These are phyloP conservation scores for Tirmania nivea DNA, from an alignment of 495 filamentous ascomycete species.

Conservation along the genomic window DNA sequence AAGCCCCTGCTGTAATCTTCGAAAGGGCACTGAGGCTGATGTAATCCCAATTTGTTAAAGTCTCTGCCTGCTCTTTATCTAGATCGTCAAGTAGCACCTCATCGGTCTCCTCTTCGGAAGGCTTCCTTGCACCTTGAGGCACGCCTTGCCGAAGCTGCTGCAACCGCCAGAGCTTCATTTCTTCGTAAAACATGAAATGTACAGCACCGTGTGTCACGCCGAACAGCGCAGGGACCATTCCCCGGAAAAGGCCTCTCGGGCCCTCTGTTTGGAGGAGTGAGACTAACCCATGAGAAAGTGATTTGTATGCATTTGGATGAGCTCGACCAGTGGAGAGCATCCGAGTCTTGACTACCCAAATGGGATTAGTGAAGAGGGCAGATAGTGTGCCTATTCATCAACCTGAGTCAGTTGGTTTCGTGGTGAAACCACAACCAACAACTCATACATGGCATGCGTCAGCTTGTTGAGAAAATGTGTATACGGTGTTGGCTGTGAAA, in stretches of 20 bases:
- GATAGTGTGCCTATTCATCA: constrained; percentile 27
- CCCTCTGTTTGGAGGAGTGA: constrained; percentile 50
- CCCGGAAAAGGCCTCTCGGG: constrained; percentile 56
- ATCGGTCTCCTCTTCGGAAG: constrained; percentile 1
- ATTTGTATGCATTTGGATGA: constrained; percentile 60
- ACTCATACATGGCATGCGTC: no score
- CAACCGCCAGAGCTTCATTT: constrained; percentile 40
- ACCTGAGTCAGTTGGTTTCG: not conserved
- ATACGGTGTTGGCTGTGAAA: no score
- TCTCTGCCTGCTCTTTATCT: constrained; percentile 8
- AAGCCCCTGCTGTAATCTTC: constrained; percentile 66
- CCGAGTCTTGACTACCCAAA: constrained; percentile 97
- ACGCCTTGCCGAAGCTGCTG: constrained; percentile 2
- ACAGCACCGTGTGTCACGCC: constrained; percentile 90
- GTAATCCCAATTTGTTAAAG: constrained; percentile 52
- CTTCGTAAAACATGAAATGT: constrained; percentile 91
- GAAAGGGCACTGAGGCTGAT: constrained; percentile 54
- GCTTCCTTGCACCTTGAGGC: not conserved
- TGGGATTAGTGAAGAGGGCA: constrained; percentile 70
- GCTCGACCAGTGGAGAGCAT: constrained; percentile 68
- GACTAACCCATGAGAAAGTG: constrained; percentile 42
- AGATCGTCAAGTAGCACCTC: not conserved
- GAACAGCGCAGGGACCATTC: constrained; percentile 58
- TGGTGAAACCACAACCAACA: constrained; percentile 1
- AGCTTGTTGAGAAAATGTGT: no score